A percentile compares a stretch with the other conserved stretches of the same genome.
phyloP scores from a whole-genome alignment of 768 basidiomycete genomes.

The Hirschioporus abietinus region DNA sequence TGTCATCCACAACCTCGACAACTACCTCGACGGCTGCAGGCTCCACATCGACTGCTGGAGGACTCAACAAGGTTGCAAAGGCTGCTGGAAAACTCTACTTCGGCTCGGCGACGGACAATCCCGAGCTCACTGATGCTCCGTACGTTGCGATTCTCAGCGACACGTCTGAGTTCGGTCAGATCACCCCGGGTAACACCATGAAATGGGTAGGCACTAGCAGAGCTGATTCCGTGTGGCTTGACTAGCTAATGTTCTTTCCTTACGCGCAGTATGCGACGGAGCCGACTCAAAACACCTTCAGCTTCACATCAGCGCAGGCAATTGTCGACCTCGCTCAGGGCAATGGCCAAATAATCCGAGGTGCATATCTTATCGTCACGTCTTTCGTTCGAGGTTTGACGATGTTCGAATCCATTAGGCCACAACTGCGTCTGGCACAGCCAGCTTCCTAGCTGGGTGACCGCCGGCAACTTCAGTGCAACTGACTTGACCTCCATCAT shows the following conservation, averaged over 20 bases:
- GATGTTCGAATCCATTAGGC: conserved; percentile 16
- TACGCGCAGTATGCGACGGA: conserved; percentile 10
- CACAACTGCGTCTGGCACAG: conserved; percentile 48
- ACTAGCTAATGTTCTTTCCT: neutral
- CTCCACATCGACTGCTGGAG: conserved; percentile 16
- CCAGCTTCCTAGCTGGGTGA: conserved; percentile 49
- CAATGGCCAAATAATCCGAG: conserved; percentile 10
- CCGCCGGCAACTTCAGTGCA: conserved; percentile 36
- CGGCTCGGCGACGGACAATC: conserved; percentile 45
- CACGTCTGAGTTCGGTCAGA: conserved; percentile 35
- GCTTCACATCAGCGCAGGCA: conserved; percentile 11
- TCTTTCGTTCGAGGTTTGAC: neutral
- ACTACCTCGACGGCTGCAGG: neutral
- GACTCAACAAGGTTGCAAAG: conserved; percentile 29
- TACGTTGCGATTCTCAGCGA: conserved; percentile 37
- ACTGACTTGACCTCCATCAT: conserved; percentile 39
- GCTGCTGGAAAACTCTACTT: conserved; percentile 45
- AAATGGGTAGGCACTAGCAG: conserved; percentile 40
- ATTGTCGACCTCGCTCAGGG: conserved; percentile 12
- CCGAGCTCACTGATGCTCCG: conserved; percentile 36
- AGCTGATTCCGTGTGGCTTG: neutral
- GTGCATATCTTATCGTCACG: neutral
- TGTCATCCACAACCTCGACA: neutral
- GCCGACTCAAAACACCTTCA: conserved; percentile 13
- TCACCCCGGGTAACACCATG: conserved; percentile 49